Evolutionary conservation across 495 filamentous ascomycete species (phyloP), one percentile per base, ranked within the genome.

Genomic region (Parachaetomium inaequale): DNA sequence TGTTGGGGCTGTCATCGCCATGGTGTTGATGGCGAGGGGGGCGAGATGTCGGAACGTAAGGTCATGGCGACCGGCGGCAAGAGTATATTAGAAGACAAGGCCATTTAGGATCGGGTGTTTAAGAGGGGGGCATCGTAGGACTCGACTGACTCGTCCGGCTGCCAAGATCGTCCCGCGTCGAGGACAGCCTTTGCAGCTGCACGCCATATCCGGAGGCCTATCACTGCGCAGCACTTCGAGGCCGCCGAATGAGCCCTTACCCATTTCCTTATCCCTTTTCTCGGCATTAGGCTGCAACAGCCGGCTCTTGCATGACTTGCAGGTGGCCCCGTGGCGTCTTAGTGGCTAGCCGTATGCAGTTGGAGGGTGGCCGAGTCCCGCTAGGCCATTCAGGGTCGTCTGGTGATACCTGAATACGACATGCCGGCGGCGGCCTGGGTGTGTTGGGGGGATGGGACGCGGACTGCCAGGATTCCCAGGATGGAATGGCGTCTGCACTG

Each of bases 211-310:
- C 17, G 26, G 14, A 2, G 29, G 47, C 47, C 47, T 50, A 50
- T 50, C 47, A 50, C 7, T 4, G 26, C 2, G 26, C 11, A 31
- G 47, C n/a, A 8, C 23, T 28, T 49, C 11, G 46, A 26, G 21
- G 46, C 25, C 23, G n/a, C 5, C 47, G n/a, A 28, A 50, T 50
- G 47, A 50, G 47, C 47, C 47, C 58, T 60, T 53, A 60, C 36
- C 47, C 58, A 53, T 28, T 40, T 12, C 17, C 42, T 46, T 46
- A 46, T 46, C 42, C 42, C 8, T 23, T n/a, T 46, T 40, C 12
- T 60, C 38, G 47, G 47, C 49, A 54, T 60, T 32, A 60, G 58
- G 58, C 58, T 60, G 36, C 47, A 32, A 60, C 36, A 45, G 28
- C 56, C 43, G n/a, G 56, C 45, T 19, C 14, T 5, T 59, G 56